Evolutionary conservation across 345 rosid genomes (phyloP).

Genomic region (Dipteronia sinensis): DNA sequence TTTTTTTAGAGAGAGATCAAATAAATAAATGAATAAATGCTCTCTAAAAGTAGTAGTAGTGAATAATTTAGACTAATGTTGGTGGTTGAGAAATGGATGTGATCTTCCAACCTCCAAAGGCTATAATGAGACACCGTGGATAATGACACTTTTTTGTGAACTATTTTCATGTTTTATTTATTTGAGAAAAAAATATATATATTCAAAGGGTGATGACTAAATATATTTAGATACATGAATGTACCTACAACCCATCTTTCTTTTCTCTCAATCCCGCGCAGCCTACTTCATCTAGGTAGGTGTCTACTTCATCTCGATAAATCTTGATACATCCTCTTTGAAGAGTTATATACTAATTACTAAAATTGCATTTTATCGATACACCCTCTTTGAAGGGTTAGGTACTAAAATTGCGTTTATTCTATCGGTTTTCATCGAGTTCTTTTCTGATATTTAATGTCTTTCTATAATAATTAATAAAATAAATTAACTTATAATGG

Average conservation of each 20-base stretch:
- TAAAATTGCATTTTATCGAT: no score
- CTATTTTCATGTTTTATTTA: not conserved
- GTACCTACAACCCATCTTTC: not conserved
- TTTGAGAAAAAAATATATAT: not conserved
- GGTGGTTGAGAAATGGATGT: conserved; percentile 18
- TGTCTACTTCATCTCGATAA: no score
- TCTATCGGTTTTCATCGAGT: no score
- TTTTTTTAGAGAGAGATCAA: not conserved
- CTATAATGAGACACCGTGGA: not conserved
- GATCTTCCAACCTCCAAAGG: conserved; percentile 9
- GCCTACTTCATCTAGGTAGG: no score
- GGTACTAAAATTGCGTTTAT: no score
- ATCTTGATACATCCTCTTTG: no score
- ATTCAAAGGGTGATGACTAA: not conserved
- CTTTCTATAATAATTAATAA: no score
- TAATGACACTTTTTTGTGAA: not conserved
- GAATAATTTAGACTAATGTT: not conserved
- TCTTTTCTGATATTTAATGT: no score
- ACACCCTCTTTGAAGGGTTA: no score
- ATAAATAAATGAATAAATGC: not conserved
- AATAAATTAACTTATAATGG: no score
- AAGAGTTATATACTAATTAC: no score
- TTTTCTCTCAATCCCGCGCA: not conserved
- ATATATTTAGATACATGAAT: not conserved
- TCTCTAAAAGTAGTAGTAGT: not conserved